Conservation (phyloP, 495 filamentous ascomycete genomes). For the Daldinia caldariorum region DNA sequence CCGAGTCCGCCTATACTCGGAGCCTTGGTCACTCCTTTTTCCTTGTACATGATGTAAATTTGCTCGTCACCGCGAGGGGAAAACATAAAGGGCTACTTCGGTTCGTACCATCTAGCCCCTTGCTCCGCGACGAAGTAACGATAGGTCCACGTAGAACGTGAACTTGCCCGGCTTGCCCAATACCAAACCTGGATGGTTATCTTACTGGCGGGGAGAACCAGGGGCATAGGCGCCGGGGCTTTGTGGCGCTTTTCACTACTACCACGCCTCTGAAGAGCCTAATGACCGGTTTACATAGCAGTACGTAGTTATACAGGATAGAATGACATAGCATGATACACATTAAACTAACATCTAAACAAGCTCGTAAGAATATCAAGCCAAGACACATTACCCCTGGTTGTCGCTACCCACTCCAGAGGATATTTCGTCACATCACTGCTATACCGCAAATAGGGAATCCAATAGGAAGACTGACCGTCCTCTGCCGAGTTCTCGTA, state of each 20-base stretch:
- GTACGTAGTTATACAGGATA: too few species aligned
- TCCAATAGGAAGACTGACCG: constrained; percentile 33
- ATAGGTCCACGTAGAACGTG: constrained; percentile 31
- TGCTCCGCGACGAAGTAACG: constrained; percentile 16
- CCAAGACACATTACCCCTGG: constrained; percentile 26
- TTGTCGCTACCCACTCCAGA: constrained; percentile 24
- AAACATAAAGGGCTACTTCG: not conserved
- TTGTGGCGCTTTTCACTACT: constrained; percentile 6
- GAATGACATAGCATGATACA: too few species aligned
- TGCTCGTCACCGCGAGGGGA: not conserved
- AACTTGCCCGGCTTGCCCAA: constrained; percentile 15
- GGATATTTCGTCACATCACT: constrained; percentile 30
- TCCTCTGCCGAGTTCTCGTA: constrained; percentile 21
- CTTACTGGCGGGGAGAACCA: constrained; percentile 8
- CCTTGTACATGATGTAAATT: not conserved
- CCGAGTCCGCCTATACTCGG: not conserved
- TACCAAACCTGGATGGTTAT: constrained; percentile 14
- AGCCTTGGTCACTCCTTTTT: not conserved
- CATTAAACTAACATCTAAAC: not conserved
- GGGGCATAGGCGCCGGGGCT: constrained; percentile 7
- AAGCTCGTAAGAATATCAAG: constrained; percentile 2
- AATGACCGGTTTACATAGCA: too few species aligned
- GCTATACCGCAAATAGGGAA: constrained; percentile 22
- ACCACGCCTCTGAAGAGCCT: not conserved
- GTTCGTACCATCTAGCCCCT: not conserved